Base-by-base conservation (phyloP, 257 asterid species). In the Petrea volubilis region DNA sequence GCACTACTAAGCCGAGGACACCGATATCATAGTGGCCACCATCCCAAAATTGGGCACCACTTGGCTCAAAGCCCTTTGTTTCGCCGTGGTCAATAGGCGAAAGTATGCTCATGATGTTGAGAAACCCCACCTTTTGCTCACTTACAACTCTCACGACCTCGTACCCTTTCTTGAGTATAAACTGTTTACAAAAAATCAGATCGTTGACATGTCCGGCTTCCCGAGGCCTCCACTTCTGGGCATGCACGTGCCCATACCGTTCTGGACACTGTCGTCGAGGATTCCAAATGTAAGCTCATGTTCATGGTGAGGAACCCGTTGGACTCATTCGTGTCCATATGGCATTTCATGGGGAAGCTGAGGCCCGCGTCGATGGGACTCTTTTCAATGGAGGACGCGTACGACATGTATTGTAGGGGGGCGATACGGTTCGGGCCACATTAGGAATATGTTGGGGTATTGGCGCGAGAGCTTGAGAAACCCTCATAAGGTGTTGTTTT, bases 1-100 rank as follows among this genome's bases (percentile, higher is more conserved):
- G 12, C 74, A 69, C 73, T 79, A 43, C 20, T 50, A 24, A 21
- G 77, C 80, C 0, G 24, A 73, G 18, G 78, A 81, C 34, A 58
- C n/a, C n/a, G n/a, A n/a, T n/a, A n/a, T n/a, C n/a, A n/a, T n/a
- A n/a, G n/a, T n/a, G n/a, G n/a, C n/a, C 24, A 74, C 86, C 12
- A 36, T 85, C 2, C 91, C 91, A 0, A 85, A 85, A 76, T 88
- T 88, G 13, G 90, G 95, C 27, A 88, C 88, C 6, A 88, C 89
- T 0, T 88, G 90, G 90, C 34, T 88, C 1, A 86, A 88, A 66
- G 90, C 95, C 1, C 63, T 88, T n/a, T 40, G 61, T 1, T 81
- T 71, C 31, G 64, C 82, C 34, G 57, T 81, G 5, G 72, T 67
- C 9, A 81, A 80, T 10, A 50, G 87, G 20, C 46, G 40, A 28